Evolutionary conservation across 139 green algal genomes (phyloP).

Genomic region (Chlorella sp.): DNA sequence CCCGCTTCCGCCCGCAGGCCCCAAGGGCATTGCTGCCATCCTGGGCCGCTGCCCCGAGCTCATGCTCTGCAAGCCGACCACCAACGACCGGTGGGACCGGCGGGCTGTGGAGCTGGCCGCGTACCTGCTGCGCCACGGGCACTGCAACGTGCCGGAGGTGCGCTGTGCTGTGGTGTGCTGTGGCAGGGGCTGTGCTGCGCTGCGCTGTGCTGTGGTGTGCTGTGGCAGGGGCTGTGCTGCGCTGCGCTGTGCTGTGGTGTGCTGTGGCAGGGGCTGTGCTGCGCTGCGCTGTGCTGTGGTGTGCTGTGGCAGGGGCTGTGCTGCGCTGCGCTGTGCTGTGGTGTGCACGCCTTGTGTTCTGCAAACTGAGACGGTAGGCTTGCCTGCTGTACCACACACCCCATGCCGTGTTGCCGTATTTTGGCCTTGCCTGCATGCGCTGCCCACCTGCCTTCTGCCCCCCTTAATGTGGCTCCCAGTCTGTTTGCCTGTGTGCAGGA

Average conservation of each 20-base stretch:
- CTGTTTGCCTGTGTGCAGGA: slow-evolving; percentile 31
- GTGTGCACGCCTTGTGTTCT: too few relatives aligned
- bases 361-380: background rate
- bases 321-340: too few relatives aligned
- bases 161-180: background rate
- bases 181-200: background rate
- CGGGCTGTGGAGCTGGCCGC: slow-evolving; percentile 60
- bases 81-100: slow-evolving; percentile 66
- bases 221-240: too few relatives aligned
- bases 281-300: too few relatives aligned
- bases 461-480: background rate
- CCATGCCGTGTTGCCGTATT: too few relatives aligned
- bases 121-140: slow-evolving; percentile 49
- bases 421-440: background rate
- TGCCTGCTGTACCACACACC: background rate
- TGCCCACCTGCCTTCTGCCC: too few relatives aligned
- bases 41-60: slow-evolving; percentile 52
- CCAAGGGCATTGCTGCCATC: slow-evolving; percentile 51
- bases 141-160: slow-evolving; percentile 66
- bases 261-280: too few relatives aligned
- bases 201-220: too few relatives aligned
- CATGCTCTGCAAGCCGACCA: slow-evolving; percentile 71
- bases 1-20: slow-evolving; percentile 27
- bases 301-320: too few relatives aligned
- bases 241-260: too few relatives aligned